Percentiles rank a stretch among this genome's conserved stretches.
Conservation (phyloP, 2,329 filamentous ascomycete species). For the Ceratocystis harringtonii region DNA sequence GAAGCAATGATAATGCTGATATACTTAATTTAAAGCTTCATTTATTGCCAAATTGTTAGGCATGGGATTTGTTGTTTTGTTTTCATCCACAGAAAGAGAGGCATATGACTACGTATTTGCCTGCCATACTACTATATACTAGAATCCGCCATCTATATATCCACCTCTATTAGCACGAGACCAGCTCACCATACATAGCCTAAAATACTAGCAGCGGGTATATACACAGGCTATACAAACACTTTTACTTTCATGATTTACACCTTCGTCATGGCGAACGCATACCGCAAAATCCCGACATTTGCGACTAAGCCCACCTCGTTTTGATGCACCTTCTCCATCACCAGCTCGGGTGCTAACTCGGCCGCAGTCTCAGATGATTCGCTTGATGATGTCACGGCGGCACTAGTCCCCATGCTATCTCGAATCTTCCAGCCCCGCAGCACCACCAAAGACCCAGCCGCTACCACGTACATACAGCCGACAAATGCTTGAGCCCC, state of each 20-base stretch:
- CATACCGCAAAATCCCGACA: background rate
- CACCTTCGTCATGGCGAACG: background rate
- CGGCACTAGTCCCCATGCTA: background rate
- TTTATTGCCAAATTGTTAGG: no score
- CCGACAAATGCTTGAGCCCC: slow-evolving; percentile 44
- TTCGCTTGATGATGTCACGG: slow-evolving; percentile 5
- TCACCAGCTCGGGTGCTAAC: background rate
- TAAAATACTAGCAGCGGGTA: no score
- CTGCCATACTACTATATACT: no score
- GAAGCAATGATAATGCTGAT: no score
- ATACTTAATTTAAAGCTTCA: no score
- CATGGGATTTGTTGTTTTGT: no score
- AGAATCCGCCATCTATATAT: no score
- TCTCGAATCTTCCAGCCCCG: slow-evolving; percentile 27
- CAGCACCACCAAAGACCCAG: slow-evolving; percentile 23
- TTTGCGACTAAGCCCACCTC: background rate
- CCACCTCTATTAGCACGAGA: no score
- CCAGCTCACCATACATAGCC: no score
- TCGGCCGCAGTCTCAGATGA: background rate
- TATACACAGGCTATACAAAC: no score
- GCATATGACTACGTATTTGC: no score
- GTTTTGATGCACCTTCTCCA: background rate
- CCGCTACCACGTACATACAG: slow-evolving; percentile 42
- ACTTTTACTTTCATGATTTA: background rate
- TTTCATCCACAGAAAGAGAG: no score